A percentile compares a stretch with the other conserved stretches of the same genome.
phyloP scores from a whole-genome alignment of 2,329 filamentous ascomycete genomes.

The Scolecobasidium constrictum region DNA sequence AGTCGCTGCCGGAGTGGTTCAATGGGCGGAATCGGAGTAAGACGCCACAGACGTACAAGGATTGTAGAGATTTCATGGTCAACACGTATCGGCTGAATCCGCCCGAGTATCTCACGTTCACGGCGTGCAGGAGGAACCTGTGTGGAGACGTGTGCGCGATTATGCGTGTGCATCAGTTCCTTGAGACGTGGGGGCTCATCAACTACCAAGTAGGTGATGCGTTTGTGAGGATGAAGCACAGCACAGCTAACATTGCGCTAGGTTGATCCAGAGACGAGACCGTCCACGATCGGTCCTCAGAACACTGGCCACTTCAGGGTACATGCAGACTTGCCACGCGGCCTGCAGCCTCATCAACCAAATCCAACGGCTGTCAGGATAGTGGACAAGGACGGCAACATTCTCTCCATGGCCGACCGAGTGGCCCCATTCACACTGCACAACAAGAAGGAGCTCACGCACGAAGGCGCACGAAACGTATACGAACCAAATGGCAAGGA shows the following conservation, averaged over 20 bases:
- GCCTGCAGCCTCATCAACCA: conserved; percentile 90
- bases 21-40: conserved; percentile 98
- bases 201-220: conserved; percentile 77
- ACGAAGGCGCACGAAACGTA: conserved; percentile 90
- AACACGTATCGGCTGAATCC: conserved; percentile 97
- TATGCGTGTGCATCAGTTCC: conserved; percentile 95
- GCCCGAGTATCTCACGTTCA: conserved; percentile 91
- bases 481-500: conserved; percentile 90
- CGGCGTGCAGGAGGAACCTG: conserved; percentile 85
- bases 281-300: conserved; percentile 88
- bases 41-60: conserved; percentile 92
- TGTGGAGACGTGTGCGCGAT: conserved; percentile 98
- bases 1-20: conserved; percentile 95
- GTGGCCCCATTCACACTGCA: conserved; percentile 53
- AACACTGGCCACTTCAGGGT: conserved; percentile 97
- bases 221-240: conserved; percentile 15
- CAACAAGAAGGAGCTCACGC: conserved; percentile 71
- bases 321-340: conserved; percentile 88
- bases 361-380: conserved; percentile 56
- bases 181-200: conserved; percentile 97
- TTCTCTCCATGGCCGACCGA: conserved; percentile 58
- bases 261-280: conserved; percentile 93
- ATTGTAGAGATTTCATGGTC: conserved; percentile 99
- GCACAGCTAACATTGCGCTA: conserved; percentile 25
- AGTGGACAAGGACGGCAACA: conserved; percentile 45